Conservation (phyloP, 163 green algal species). For the Scenedesmus sp. region DNA sequence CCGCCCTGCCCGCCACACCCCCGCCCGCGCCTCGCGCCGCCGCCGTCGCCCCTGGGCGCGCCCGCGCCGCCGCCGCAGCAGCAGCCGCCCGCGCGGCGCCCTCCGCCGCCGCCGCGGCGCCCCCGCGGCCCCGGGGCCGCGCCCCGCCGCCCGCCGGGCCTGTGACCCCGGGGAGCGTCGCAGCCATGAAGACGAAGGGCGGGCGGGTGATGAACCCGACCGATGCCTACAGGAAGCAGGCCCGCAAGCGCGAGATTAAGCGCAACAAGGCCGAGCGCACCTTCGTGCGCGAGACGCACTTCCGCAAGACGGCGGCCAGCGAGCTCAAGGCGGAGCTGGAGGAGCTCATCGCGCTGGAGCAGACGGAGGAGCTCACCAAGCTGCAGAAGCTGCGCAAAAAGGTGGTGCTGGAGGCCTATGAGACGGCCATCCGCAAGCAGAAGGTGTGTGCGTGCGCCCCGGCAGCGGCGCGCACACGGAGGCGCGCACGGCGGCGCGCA, state of each 20-base stretch:
- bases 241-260: conserved; percentile 84
- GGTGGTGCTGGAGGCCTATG: conserved; percentile 84
- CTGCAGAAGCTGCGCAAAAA: conserved; percentile 84
- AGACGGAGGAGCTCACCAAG: conserved; percentile 68
- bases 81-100: too few species aligned
- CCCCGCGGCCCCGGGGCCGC: too few species aligned
- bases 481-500: too few species aligned
- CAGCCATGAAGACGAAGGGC: conserved; percentile 48
- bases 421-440: conserved; percentile 78
- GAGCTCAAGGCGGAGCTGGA: conserved; percentile 83
- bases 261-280: conserved; percentile 90
- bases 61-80: too few species aligned
- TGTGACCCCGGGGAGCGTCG: too few species aligned
- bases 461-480: too few species aligned
- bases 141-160: too few species aligned
- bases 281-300: conserved; percentile 77
- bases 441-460: conserved; percentile 60
- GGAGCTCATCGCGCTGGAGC: conserved; percentile 80
- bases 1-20: too few species aligned
- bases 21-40: too few species aligned
- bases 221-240: conserved; percentile 85
- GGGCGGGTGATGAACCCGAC: conserved; percentile 72
- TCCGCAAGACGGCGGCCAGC: conserved; percentile 59
- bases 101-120: too few species aligned
- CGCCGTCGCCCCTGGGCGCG: too few species aligned